Evolutionary conservation across 2,329 filamentous ascomycete genomes (phyloP), one percentile per base, ranked within the genome.

Genomic region (Ilyonectria sp.): DNA sequence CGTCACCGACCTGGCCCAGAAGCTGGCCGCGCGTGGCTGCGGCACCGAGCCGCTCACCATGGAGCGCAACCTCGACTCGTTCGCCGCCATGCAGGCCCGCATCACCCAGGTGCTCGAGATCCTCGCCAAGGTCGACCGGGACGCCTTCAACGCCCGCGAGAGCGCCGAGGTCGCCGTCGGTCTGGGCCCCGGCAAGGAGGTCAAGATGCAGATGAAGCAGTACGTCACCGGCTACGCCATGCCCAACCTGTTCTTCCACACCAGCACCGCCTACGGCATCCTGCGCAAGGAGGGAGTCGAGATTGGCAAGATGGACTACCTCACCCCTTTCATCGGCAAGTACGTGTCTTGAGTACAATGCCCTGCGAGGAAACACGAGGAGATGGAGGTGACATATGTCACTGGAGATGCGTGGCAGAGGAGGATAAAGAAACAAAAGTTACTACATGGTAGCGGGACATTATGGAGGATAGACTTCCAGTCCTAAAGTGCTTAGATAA

Each of bases 221-320:
- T 92, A 88, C 74, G 74, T 87, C 23, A 74, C 79, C 46, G 79
- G 79, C 3, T 89, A 85, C 76, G 83, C 79, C 4, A 62, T 90
- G 49, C 89, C 90, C 23, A 91, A 92, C 74, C 79, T 91, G 71
- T 91, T 84, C 81, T 93, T 93, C 79, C 91, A 93, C 75, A 70
- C 88, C 15, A 84, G 79, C 3, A 90, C 84, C 13, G 83, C 87
- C 10, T 93, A 93, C 80, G 82, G 79, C 23, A 88, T 93, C 62
- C 74, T 92, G 76, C 83, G 91, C 67, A 86, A 84, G 74, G 85
- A 89, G 79, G 91, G 90, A 1, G 87, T 91, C 29, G 80, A 82
- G 0, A n/a, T 93, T 19, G 89, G 89, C 37, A 92, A 92, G 84
- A 46, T 68, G 59, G 87, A 91, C 74, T 92, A 82, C 75, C 71